Evolutionary conservation across 768 basidiomycete species (phyloP).

Genomic region (Phanerodontia chrysosporium): DNA sequence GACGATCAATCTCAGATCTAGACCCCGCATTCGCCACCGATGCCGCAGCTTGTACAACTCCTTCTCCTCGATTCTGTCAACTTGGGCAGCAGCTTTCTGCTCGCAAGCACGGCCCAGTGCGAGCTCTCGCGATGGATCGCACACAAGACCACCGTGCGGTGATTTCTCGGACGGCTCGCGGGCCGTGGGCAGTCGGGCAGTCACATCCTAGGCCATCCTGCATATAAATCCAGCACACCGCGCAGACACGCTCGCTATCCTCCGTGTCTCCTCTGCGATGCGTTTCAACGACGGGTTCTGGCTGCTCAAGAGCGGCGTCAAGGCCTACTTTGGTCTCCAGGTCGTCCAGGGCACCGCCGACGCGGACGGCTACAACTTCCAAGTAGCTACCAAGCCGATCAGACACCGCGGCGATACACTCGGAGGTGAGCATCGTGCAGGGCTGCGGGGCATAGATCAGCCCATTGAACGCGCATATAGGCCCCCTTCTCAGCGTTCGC

Average conservation of each 20-base stretch:
- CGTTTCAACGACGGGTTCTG: conserved; percentile 75
- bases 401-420: conserved; percentile 62
- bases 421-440: conserved; percentile 44
- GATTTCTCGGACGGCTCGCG: conserved; percentile 2
- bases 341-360: conserved; percentile 46
- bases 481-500: conserved; percentile 47
- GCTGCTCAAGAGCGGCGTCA: conserved; percentile 60
- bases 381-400: conserved; percentile 58
- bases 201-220: not conserved
- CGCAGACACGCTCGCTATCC: not conserved
- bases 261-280: conserved; percentile 32
- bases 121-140: not conserved
- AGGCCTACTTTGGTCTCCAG: conserved; percentile 57
- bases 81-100: not conserved
- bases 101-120: not conserved
- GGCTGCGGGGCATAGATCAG: too few species aligned
- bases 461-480: conserved; percentile 24
- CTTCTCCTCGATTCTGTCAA: not conserved
- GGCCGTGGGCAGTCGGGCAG: not conserved
- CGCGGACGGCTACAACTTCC: conserved; percentile 47
- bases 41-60: too few species aligned
- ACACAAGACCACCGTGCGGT: not conserved
- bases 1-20: too few species aligned
- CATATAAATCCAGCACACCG: not conserved
- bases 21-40: too few species aligned